Evolutionary conservation across 2,329 filamentous ascomycete genomes (phyloP), one percentile per base, ranked within the genome.

Genomic region (Lecanicillium sp.): DNA sequence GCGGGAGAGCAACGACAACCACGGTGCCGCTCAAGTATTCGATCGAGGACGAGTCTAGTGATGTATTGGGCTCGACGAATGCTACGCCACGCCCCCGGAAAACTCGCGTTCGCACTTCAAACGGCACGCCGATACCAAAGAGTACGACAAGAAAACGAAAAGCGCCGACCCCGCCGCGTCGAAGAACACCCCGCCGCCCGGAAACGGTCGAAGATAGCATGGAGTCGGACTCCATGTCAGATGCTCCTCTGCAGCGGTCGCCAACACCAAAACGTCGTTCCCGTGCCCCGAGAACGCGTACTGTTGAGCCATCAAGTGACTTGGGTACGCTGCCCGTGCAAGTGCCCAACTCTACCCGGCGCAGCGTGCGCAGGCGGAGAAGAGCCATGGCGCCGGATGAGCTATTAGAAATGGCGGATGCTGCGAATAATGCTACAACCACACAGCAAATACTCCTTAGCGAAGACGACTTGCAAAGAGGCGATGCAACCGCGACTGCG

Each of bases 11-110:
- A 29, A 74, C 70, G 1, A 78, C 75, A 0, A 76, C 71, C 0
- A 73, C 67, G 1, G 67, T 81, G 3, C 78, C 77, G 5, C 60
- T 81, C 48, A 73, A 69, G 46, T 70, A 74, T 15, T 55, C 63
- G 2, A 58, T 60, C 24, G 65, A 66, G 48, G 61, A 64, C 17
- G 58, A 64, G 23, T 47, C 36, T 33, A 56, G 45, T 50, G 68
- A 70, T 38, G 68, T 70, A 49, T 59, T 54, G 15, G 65, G 62
- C 35, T 60, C 60, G 45, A 55, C 57, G 47, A 56, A 56, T 17
- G 56, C 56, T 30, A 53, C 58, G 35, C 69, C 71, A 3, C 73
- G 73, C 5, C 67, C 62, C 55, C 62, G 64, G 43, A 67, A 71
- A 47, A 71, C 72, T 5, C 68, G 74, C 12, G 72, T 72, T 26